These are phyloP conservation scores for Saccharum officinarum DNA, from an alignment of 176 grass and related monocot genomes.

Conservation along the genomic window DNA sequence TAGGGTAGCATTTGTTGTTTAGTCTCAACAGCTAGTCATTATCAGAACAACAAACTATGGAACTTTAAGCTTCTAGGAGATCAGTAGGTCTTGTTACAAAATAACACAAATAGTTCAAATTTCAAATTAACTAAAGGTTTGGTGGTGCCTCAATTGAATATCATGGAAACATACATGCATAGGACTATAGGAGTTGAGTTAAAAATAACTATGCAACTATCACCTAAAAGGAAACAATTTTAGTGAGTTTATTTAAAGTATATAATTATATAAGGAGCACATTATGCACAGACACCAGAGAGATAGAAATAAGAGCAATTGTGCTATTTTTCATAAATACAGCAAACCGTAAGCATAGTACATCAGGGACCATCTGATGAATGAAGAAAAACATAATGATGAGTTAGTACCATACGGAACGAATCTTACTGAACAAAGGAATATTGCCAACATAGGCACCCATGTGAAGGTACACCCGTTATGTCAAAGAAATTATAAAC, in stretches of 20 bases:
- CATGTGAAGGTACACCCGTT: neutral
- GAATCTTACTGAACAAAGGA: neutral
- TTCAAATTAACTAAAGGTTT: neutral
- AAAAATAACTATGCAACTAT: neutral
- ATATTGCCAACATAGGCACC: neutral
- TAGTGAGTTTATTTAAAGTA: neutral
- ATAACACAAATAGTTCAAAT: neutral
- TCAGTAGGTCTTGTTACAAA: slow-evolving; percentile 10
- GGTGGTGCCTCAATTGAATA: neutral
- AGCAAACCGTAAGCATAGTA: neutral
- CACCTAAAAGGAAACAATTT: neutral
- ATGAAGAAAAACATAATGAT: neutral
- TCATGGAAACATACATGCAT: neutral
- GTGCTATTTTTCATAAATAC: neutral
- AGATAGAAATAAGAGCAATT: neutral
- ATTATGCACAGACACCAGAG: neutral
- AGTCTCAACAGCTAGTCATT: slow-evolving; percentile 12
- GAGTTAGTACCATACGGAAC: neutral
- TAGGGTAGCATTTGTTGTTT: slow-evolving; percentile 16
- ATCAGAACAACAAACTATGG: neutral
- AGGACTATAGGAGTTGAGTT: neutral
- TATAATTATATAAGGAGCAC: slow-evolving; percentile 8
- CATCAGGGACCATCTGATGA: slow-evolving; percentile 8
- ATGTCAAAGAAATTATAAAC: slow-evolving; percentile 6
- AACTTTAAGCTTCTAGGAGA: neutral